Evolutionary conservation across 163 green algal genomes (phyloP).

Genomic region (Volvox carteri): DNA sequence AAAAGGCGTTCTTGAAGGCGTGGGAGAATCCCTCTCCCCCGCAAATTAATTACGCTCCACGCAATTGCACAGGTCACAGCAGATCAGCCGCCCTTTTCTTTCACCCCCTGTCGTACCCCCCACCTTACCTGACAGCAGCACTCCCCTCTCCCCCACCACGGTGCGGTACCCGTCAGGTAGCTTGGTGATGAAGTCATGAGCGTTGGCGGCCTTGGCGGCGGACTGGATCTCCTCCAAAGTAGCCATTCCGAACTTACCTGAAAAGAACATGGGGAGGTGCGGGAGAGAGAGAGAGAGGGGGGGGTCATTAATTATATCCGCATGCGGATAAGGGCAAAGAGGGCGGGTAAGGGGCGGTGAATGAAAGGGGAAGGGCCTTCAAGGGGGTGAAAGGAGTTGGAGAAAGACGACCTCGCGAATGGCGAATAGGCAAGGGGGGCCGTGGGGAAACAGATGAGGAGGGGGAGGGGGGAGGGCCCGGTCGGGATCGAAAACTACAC

Average conservation of each 20-base stretch:
- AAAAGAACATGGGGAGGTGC: background rate
- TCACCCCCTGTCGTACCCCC: background rate
- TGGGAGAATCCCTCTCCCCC: no score
- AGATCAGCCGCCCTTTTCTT: no score
- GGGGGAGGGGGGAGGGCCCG: no score
- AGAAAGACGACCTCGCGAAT: no score
- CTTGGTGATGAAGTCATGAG: conserved; percentile 89
- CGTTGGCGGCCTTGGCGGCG: conserved; percentile 86
- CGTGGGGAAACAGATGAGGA: no score
- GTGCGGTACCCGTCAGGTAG: conserved; percentile 92
- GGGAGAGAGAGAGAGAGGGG: background rate
- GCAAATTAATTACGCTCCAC: no score
- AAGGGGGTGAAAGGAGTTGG: background rate
- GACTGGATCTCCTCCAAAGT: conserved; percentile 73
- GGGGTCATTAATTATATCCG: no score
- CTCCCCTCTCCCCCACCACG: conserved; percentile 87
- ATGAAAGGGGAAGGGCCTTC: background rate
- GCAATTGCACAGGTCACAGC: no score
- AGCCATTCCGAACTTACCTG: conserved; percentile 64
- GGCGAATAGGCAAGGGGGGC: no score
- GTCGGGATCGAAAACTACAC: no score
- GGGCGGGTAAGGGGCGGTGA: background rate
- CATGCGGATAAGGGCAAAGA: no score
- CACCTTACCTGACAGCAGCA: conserved; percentile 88
- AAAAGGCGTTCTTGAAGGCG: no score